Percentiles rank a stretch among this genome's conserved stretches.
Conservation (phyloP, 2,329 filamentous ascomycete genomes). For the Xylaria sp. region DNA sequence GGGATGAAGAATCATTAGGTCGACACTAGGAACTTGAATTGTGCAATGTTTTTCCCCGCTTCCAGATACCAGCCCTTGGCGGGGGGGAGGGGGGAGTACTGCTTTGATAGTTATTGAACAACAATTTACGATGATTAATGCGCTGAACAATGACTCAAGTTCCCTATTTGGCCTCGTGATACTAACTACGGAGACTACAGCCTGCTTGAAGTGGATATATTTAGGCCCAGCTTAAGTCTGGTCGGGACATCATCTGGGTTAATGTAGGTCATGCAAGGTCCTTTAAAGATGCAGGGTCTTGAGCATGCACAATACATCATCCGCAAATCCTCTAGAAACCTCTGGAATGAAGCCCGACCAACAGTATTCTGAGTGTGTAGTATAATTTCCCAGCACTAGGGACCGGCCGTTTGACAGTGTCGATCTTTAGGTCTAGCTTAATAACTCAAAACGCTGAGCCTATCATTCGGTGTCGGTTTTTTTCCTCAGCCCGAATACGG, state of each 20-base stretch:
- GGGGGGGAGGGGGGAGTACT: background rate
- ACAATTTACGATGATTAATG: background rate
- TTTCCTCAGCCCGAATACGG: background rate
- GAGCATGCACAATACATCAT: constrained; percentile 26
- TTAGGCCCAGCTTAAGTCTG: background rate
- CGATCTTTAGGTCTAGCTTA: background rate
- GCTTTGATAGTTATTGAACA: constrained; percentile 7
- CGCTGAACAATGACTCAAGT: background rate
- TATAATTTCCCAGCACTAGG: constrained; percentile 13
- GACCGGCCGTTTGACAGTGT: constrained; percentile 6
- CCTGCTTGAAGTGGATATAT: background rate
- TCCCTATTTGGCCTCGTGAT: background rate
- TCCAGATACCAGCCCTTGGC: constrained; percentile 20
- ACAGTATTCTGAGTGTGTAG: background rate
- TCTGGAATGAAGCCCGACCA: constrained; percentile 11
- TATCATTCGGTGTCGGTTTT: background rate
- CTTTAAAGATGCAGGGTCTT: constrained; percentile 19
- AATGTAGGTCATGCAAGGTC: constrained; percentile 6
- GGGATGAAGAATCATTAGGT: constrained; percentile 9
- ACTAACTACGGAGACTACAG: background rate
- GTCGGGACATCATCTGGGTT: background rate
- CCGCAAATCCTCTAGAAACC: constrained; percentile 17
- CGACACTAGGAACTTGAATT: background rate
- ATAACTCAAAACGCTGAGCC: background rate
- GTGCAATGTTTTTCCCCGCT: constrained; percentile 14